phyloP scores from a whole-genome alignment of 805 yeast species.

The Maudiozyma turicensis region DNA sequence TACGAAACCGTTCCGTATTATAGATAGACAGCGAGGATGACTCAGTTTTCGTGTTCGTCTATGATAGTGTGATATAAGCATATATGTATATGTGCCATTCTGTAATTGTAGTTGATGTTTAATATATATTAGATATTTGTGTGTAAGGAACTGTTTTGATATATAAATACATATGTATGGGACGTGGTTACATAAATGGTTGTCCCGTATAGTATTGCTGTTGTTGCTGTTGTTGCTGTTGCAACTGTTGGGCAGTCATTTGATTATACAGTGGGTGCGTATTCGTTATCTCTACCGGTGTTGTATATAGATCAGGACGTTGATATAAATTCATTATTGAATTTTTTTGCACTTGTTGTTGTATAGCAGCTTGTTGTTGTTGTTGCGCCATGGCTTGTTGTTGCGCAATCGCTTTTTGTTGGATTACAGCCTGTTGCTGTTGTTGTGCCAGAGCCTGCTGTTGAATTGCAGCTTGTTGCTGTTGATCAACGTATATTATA shows the following conservation, averaged over 20 bases:
- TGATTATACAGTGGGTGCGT: conserved; percentile 25
- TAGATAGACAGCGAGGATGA: no score
- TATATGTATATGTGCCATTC: no score
- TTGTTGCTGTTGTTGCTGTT: conserved; percentile 10
- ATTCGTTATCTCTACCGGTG: conserved; percentile 23
- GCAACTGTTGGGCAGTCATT: conserved; percentile 19
- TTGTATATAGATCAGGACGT: conserved; percentile 22
- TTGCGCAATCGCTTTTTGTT: conserved; percentile 7
- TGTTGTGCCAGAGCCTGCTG: conserved; percentile 10
- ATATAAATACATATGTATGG: no score
- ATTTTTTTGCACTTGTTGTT: conserved; percentile 15
- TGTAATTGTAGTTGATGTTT: neutral
- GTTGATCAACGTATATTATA: conserved; percentile 55
- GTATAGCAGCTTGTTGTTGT: conserved; percentile 1
- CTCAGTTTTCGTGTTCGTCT: no score
- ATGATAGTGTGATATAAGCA: no score
- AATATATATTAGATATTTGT: no score
- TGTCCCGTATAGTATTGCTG: conserved; percentile 2
- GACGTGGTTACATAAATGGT: neutral
- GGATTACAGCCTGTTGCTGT: conserved; percentile 15
- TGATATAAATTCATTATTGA: conserved; percentile 22
- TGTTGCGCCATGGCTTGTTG: conserved; percentile 1
- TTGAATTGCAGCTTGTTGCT: conserved; percentile 37
- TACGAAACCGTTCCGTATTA: no score
- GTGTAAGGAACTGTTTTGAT: neutral